Evolutionary conservation across 257 asterid species (phyloP).

Genomic region (Solanum chmielewskii): DNA sequence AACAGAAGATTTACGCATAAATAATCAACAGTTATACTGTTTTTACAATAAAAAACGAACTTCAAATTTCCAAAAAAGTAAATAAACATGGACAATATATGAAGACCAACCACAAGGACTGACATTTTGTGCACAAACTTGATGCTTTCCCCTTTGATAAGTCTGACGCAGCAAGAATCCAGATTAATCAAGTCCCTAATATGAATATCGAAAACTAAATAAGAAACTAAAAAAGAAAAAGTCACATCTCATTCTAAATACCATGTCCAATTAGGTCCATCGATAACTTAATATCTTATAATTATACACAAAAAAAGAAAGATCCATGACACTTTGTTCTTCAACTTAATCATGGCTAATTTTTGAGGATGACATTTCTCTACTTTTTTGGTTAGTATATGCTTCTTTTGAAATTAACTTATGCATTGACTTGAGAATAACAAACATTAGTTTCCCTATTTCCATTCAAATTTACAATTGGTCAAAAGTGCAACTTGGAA

Average conservation of each 20-base stretch:
- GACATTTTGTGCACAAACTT: not conserved
- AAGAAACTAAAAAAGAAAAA: not conserved
- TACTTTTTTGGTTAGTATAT: not conserved
- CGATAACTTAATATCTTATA: not conserved
- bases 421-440: not conserved
- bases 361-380: not conserved
- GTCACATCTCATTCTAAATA: not conserved
- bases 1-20: not conserved
- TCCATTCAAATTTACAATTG: not conserved
- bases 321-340: not conserved
- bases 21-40: not conserved
- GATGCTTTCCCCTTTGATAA: not conserved
- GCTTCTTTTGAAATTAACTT: not conserved
- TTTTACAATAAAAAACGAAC: not conserved
- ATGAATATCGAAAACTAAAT: not conserved
- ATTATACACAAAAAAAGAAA: not conserved
- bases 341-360: not conserved
- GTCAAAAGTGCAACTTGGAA: not conserved
- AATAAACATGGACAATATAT: not conserved
- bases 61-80: not conserved
- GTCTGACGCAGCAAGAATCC: not conserved
- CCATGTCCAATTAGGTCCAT: not conserved
- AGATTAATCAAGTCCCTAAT: not conserved
- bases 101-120: not conserved
- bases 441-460: not conserved